Conservation (phyloP, 192 early-diverging fungal species). For the Backusella psychrophila region DNA sequence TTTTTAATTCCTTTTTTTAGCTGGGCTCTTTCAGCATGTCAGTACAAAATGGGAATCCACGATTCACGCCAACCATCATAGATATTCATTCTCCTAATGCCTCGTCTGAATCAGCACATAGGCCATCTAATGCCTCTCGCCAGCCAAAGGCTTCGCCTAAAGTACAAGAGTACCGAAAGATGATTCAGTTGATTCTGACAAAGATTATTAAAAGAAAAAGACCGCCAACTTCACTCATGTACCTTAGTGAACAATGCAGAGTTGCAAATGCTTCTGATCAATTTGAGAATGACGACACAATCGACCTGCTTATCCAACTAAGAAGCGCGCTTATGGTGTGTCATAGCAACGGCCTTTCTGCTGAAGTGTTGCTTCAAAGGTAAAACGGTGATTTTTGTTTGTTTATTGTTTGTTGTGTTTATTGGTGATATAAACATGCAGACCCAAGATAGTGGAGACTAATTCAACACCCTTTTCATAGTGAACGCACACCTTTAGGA, state of each 20-base stretch:
- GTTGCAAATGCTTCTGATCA: not conserved
- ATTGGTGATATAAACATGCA: not conserved
- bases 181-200: constrained; percentile 23
- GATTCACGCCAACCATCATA: not conserved
- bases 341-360: not conserved
- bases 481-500: constrained; percentile 8
- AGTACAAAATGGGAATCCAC: not conserved
- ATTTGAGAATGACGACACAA: constrained; percentile 36
- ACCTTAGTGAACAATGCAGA: constrained; percentile 11
- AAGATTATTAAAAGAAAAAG: constrained; percentile 33
- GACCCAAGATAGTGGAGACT: not conserved
- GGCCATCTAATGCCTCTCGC: constrained; percentile 13
- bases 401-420: constrained; percentile 1
- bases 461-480: not conserved
- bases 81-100: constrained; percentile 10
- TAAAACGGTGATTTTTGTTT: constrained; percentile 6
- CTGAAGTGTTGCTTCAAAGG: constrained; percentile 13
- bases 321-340: constrained; percentile 20
- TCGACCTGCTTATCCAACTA: constrained; percentile 25
- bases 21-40: not conserved
- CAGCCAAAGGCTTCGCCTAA: constrained; percentile 16
- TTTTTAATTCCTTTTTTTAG: not conserved
- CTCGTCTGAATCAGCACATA: not conserved
- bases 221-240: constrained; percentile 15
- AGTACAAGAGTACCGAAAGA: constrained; percentile 26